These are phyloP conservation scores for Aspergillus fumigatiaffinis DNA, from an alignment of 2,329 filamentous ascomycete genomes.

Conservation along the genomic window DNA sequence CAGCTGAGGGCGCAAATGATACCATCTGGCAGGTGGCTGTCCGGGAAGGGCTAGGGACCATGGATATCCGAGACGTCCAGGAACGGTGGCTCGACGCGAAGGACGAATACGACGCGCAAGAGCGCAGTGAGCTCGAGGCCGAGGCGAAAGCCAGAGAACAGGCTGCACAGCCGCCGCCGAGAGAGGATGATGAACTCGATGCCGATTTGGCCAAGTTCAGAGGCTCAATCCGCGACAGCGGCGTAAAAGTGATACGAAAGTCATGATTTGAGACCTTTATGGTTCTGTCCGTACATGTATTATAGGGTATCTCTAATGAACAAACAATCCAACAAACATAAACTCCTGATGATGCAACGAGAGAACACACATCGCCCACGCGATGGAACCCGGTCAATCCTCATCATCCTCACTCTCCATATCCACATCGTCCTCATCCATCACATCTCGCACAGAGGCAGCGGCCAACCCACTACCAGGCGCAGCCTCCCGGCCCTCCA, in stretches of 20 bases:
- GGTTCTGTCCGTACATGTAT: constrained; percentile 20
- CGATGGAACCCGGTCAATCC: constrained; percentile 4
- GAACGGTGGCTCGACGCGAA: constrained; percentile 93
- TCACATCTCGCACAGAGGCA: constrained; percentile 40
- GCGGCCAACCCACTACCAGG: constrained; percentile 5
- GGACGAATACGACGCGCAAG: constrained; percentile 78
- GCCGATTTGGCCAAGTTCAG: constrained; percentile 24
- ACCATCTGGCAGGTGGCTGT: constrained; percentile 97
- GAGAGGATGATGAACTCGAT: constrained; percentile 19
- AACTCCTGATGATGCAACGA: neutral
- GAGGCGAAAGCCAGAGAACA: constrained; percentile 57
- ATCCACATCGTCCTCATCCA: constrained; percentile 45
- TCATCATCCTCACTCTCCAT: constrained; percentile 42
- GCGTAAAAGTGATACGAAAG: constrained; percentile 69
- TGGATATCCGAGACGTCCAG: constrained; percentile 86
- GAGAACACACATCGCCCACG: neutral
- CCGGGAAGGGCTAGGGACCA: constrained; percentile 63
- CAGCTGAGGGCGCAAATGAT: constrained; percentile 87
- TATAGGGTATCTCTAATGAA: constrained; percentile 25
- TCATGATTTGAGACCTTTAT: constrained; percentile 34
- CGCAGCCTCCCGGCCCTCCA: constrained; percentile 27
- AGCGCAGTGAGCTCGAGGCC: constrained; percentile 70
- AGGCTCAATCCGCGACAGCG: constrained; percentile 52
- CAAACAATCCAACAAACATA: constrained; percentile 11
- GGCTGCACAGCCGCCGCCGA: constrained; percentile 23